Evolutionary conservation across 345 rosid genomes (phyloP).

Genomic region (Firmiana major): DNA sequence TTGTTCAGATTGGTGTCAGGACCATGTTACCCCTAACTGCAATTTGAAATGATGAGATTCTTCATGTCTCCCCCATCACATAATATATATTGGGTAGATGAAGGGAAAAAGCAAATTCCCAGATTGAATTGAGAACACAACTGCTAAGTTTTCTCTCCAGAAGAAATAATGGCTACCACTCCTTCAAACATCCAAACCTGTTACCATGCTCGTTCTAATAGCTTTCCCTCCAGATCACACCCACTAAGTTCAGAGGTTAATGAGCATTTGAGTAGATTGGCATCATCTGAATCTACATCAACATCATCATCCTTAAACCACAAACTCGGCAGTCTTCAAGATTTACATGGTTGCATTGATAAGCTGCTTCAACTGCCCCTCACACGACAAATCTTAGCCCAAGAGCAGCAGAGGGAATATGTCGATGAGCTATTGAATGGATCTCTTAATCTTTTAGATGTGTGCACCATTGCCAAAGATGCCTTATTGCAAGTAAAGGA

Average conservation of each 20-base stretch:
- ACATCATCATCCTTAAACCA: constrained; percentile 1
- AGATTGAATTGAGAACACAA: too few relatives aligned
- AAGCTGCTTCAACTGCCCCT: constrained; percentile 15
- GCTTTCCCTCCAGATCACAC: constrained; percentile 27
- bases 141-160: too few relatives aligned
- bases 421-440: constrained; percentile 27
- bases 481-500: constrained; percentile 28
- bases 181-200: not conserved
- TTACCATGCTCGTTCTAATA: constrained; percentile 29
- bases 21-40: not conserved
- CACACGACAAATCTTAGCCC: constrained; percentile 18
- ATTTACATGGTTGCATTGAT: constrained; percentile 14
- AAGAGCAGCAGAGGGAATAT: constrained; percentile 10
- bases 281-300: not conserved
- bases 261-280: constrained; percentile 10
- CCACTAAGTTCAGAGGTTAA: constrained; percentile 20
- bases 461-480: constrained; percentile 29
- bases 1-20: not conserved
- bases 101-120: not conserved
- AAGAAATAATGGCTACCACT: constrained; percentile 18
- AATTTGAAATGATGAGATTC: not conserved
- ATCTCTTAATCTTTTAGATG: constrained; percentile 25
- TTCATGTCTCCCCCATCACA: not conserved
- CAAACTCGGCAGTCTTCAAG: constrained; percentile 10
- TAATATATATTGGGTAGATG: constrained; percentile 5